Percentiles rank a stretch among this genome's conserved stretches.
Conservation (phyloP, 495 filamentous ascomycete genomes). For the Articulospora tetracladia region DNA sequence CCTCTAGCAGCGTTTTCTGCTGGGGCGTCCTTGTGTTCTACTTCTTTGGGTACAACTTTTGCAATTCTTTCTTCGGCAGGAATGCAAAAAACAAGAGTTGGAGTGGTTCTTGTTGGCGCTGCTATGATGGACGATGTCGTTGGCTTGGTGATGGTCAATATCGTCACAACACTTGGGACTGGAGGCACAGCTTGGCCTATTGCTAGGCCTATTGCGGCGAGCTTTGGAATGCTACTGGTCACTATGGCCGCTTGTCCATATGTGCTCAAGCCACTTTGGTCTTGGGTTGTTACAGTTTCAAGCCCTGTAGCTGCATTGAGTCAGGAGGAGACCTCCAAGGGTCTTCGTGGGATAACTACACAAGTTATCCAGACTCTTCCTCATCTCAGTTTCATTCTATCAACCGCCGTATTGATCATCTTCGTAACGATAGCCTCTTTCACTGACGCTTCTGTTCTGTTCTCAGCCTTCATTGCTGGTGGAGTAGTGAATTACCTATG, state of each 20-base stretch:
- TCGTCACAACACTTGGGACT: slow-evolving; percentile 41
- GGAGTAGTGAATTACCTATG: slow-evolving; percentile 33
- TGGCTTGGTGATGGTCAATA: slow-evolving; percentile 74
- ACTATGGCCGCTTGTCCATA: slow-evolving; percentile 18
- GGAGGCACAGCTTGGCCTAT: slow-evolving; percentile 23
- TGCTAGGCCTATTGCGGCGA: slow-evolving; percentile 28
- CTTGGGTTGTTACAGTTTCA: not conserved
- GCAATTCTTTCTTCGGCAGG: slow-evolving; percentile 57
- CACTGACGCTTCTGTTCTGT: slow-evolving; percentile 65
- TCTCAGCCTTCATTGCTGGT: slow-evolving; percentile 68
- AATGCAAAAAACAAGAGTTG: slow-evolving; percentile 53
- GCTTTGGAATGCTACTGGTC: slow-evolving; percentile 24
- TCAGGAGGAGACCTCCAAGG: not conserved
- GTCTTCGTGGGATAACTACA: not conserved
- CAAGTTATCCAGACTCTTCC: not conserved
- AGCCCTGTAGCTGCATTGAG: not conserved
- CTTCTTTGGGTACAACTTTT: slow-evolving; percentile 76
- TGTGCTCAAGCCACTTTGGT: slow-evolving; percentile 18
- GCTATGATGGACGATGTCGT: slow-evolving; percentile 84
- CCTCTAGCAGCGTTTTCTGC: slow-evolving; percentile 58
- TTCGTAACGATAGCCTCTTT: slow-evolving; percentile 55
- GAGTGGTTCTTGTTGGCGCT: slow-evolving; percentile 64
- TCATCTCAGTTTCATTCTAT: slow-evolving; percentile 14
- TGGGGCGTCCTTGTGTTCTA: slow-evolving; percentile 73
- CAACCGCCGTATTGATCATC: slow-evolving; percentile 39